Percentiles rank a stretch among this genome's conserved stretches.
Evolutionary conservation across 73 alveolate species (phyloP).

Genomic region (Uronychia binucleata): DNA sequence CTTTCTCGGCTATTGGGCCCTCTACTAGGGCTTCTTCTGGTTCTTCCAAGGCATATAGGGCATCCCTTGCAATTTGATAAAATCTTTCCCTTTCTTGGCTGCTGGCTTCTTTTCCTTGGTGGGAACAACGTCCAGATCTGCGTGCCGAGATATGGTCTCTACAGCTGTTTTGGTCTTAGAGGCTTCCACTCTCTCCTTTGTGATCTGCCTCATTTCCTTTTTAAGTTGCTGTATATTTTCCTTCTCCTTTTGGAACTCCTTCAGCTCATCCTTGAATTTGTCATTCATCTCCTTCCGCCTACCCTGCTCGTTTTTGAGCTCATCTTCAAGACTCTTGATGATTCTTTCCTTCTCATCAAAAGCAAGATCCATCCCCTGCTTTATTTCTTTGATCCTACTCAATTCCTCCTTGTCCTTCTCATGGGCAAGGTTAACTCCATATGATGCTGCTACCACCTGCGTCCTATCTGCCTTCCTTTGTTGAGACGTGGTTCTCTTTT

Average conservation of each 20-base stretch:
- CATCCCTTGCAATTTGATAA: neutral
- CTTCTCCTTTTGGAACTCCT: slow-evolving; percentile 28
- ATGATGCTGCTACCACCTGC: neutral
- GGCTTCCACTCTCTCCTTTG: neutral
- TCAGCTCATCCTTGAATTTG: slow-evolving; percentile 8
- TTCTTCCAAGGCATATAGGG: slow-evolving; percentile 15
- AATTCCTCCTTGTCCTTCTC: neutral
- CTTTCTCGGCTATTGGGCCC: slow-evolving; percentile 9
- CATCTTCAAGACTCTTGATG: slow-evolving; percentile 24
- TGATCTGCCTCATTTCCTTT: slow-evolving; percentile 7
- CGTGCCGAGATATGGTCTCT: neutral
- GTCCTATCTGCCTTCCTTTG: neutral
- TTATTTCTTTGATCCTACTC: slow-evolving; percentile 8
- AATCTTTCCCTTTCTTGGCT: neutral
- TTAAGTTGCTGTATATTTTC: neutral
- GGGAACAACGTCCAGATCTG: slow-evolving; percentile 39
- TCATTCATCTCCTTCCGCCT: slow-evolving; percentile 19
- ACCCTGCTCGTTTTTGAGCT: slow-evolving; percentile 4
- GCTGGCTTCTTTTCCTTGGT: slow-evolving; percentile 25
- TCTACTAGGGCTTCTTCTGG: neutral
- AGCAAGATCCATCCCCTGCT: slow-evolving; percentile 6
- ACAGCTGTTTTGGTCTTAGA: neutral
- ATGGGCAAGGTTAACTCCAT: neutral
- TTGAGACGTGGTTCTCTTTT: neutral
- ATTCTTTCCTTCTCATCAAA: slow-evolving; percentile 13